A percentile compares a stretch with the other conserved stretches of the same genome.
Conservation (phyloP, 108 stramenopile species). For the Schizochytrium sp. region DNA sequence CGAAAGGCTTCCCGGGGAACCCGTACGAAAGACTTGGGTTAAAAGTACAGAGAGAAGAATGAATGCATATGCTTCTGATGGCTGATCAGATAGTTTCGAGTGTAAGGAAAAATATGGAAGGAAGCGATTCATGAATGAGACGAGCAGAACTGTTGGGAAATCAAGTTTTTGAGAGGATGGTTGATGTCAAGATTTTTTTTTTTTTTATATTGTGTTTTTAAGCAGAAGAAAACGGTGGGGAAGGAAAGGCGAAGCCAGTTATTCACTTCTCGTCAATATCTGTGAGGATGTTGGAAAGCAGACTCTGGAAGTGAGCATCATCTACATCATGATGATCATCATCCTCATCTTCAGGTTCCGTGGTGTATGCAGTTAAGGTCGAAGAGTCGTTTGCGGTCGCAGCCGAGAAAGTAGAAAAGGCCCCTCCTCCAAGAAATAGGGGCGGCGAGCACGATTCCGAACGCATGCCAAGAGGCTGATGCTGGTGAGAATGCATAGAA, state of each 20-base stretch:
- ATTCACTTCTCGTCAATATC: slow-evolving; percentile 56
- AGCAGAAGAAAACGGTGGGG: background rate
- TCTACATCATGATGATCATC: slow-evolving; percentile 3
- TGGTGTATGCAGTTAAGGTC: background rate
- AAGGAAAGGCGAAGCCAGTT: background rate
- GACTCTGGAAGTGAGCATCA: slow-evolving; percentile 40
- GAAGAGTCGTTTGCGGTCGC: background rate
- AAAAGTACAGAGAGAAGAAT: too few species aligned
- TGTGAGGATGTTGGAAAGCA: slow-evolving; percentile 46
- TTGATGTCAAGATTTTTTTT: background rate
- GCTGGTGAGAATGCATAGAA: background rate
- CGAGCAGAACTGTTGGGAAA: background rate
- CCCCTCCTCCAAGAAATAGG: background rate
- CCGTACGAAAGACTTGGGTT: too few species aligned
- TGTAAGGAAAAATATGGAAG: background rate
- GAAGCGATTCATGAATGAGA: background rate
- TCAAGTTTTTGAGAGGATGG: background rate
- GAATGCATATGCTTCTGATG: too few species aligned
- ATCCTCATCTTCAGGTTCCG: background rate
- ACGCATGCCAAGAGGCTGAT: slow-evolving; percentile 15
- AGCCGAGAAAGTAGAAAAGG: slow-evolving; percentile 45
- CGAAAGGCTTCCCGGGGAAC: too few species aligned
- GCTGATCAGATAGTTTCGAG: too few species aligned
- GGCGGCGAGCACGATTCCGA: slow-evolving; percentile 43
- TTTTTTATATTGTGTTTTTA: background rate